Conservation (phyloP, 2,329 filamentous ascomycete species). For the Hymenotorrendiella dingleyae region DNA sequence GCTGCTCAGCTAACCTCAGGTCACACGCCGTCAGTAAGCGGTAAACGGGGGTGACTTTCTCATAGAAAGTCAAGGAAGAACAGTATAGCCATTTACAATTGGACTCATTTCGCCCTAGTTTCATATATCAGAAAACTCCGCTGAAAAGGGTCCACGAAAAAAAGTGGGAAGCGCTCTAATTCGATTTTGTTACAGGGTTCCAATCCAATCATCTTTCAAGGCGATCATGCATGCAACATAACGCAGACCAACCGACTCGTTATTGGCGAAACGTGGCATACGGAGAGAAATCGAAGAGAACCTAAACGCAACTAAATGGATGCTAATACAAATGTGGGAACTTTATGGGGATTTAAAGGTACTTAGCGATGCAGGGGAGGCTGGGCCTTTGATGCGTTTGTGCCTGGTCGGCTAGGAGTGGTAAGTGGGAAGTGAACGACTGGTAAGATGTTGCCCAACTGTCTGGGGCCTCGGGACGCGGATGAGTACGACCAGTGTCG, state of each 20-base stretch:
- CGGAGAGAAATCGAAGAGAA: conserved; percentile 14
- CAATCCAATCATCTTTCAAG: conserved; percentile 12
- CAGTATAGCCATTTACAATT: conserved; percentile 11
- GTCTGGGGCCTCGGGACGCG: not conserved
- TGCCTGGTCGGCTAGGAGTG: conserved; percentile 11
- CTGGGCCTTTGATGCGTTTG: conserved; percentile 10
- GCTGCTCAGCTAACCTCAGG: not conserved
- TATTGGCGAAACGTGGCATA: conserved; percentile 20
- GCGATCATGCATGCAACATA: conserved; percentile 10
- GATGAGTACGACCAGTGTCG: not conserved
- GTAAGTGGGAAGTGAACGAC: not conserved
- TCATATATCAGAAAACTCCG: conserved; percentile 8
- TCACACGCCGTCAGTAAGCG: no score
- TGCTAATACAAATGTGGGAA: not conserved
- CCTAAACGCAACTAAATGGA: not conserved
- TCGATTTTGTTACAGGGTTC: not conserved
- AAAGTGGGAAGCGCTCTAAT: conserved; percentile 1
- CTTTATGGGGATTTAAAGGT: no score
- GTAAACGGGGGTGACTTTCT: no score
- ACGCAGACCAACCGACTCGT: conserved; percentile 11
- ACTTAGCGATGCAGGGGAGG: not conserved
- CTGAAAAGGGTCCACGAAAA: not conserved
- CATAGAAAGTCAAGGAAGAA: no score
- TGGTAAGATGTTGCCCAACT: not conserved
- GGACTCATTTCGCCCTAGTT: conserved; percentile 9